These are phyloP conservation scores for Yamadazyma triangularis DNA, from an alignment of 1,139 yeast species.

Conservation along the genomic window DNA sequence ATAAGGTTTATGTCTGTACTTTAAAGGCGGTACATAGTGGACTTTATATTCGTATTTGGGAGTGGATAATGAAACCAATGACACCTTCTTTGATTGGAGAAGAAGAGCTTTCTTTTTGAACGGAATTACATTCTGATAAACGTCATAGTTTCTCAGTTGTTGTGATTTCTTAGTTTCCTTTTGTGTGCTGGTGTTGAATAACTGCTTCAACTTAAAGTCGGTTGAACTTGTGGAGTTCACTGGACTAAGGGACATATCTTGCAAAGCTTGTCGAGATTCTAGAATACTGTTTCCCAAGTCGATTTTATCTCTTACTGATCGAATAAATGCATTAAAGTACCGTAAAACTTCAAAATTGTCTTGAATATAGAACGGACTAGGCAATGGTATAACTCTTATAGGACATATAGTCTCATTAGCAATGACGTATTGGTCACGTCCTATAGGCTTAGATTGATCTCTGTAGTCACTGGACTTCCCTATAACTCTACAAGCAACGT, in stretches of 20 bases:
- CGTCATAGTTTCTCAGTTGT: conserved; percentile 15
- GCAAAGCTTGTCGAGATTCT: conserved; percentile 6
- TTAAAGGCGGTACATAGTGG: conserved; percentile 32
- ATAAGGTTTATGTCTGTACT: conserved; percentile 15
- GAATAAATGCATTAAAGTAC: conserved; percentile 36
- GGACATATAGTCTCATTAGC: conserved; percentile 32
- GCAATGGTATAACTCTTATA: conserved; percentile 33
- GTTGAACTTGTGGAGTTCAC: conserved; percentile 14
- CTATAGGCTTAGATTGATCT: conserved; percentile 8
- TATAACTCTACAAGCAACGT: conserved; percentile 40
- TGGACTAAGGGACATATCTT: conserved; percentile 11
- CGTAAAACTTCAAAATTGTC: conserved; percentile 19
- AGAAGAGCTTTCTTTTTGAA: conserved; percentile 35
- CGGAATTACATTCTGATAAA: conserved; percentile 30
- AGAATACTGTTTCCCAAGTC: conserved; percentile 23
- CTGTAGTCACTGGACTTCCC: conserved; percentile 38
- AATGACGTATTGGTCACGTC: conserved; percentile 33
- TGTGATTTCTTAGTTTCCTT: conserved; percentile 10
- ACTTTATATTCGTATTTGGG: conserved; percentile 29
- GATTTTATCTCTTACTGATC: conserved; percentile 27
- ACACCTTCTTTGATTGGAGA: conserved; percentile 22
- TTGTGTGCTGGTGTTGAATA: conserved; percentile 21
- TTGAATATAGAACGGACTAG: conserved; percentile 17
- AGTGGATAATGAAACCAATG: conserved; percentile 31
- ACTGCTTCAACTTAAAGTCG: conserved; percentile 35